A percentile compares a stretch with the other conserved stretches of the same genome.
Evolutionary conservation across 768 basidiomycete genomes (phyloP).

Genomic region (Pleurotus citrinopileatus): DNA sequence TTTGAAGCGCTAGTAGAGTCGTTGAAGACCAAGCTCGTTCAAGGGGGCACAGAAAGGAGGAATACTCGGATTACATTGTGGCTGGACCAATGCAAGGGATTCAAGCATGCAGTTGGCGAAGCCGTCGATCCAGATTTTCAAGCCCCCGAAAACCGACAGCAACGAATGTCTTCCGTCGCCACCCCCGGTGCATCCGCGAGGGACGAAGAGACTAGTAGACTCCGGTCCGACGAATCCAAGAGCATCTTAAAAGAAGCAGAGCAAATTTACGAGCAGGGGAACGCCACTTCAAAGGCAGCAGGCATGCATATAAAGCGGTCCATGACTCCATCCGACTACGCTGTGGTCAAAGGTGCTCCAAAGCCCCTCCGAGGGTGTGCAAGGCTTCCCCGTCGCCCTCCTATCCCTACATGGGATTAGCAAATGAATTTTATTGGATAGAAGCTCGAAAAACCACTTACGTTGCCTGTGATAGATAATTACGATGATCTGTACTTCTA

Average conservation of each 20-base stretch:
- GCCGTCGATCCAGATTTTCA: too few species aligned
- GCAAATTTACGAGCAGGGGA: neutral
- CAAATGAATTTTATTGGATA: too few species aligned
- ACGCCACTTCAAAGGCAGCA: too few species aligned
- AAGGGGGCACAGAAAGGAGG: neutral
- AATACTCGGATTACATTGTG: neutral
- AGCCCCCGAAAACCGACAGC: too few species aligned
- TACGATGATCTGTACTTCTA: too few species aligned
- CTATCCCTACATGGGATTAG: conserved; percentile 13
- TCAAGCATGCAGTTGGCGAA: neutral
- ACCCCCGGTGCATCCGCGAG: too few species aligned
- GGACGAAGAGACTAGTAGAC: too few species aligned
- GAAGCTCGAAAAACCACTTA: too few species aligned
- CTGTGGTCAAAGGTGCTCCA: conserved; percentile 19
- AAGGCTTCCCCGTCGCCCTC: conserved; percentile 11
- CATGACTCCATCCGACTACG: conserved; percentile 12
- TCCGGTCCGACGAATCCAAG: neutral
- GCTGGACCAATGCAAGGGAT: neutral
- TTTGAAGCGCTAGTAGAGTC: neutral
- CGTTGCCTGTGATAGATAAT: too few species aligned
- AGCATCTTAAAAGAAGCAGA: neutral
- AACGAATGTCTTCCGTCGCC: too few species aligned
- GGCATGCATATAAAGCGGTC: neutral
- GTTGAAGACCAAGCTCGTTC: neutral
- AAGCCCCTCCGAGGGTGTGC: conserved; percentile 8